These are phyloP conservation scores for Eucalyptus erythrocorys DNA, from an alignment of 345 rosid genomes.

Conservation along the genomic window DNA sequence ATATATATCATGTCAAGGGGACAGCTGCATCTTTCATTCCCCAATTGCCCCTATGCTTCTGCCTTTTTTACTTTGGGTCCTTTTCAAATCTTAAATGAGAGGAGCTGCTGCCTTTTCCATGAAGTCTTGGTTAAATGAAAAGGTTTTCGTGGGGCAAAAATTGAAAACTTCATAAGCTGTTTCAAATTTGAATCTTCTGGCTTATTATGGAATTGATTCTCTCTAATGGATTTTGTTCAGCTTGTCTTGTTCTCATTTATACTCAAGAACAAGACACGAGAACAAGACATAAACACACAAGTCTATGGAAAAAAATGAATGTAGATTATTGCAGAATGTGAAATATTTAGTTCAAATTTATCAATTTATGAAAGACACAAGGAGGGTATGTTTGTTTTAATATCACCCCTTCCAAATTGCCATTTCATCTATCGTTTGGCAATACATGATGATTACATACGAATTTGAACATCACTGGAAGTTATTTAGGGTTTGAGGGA, in stretches of 20 bases:
- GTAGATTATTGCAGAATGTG: neutral
- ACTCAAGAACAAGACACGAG: neutral
- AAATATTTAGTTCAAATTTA: neutral
- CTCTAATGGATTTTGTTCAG: neutral
- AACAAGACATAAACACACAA: neutral
- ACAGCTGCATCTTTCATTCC: neutral
- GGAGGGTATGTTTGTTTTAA: neutral
- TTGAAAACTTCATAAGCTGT: neutral
- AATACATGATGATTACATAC: neutral
- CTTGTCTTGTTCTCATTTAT: neutral
- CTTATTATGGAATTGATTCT: neutral
- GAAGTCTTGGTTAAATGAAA: neutral
- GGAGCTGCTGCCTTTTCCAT: neutral
- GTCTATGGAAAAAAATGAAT: neutral
- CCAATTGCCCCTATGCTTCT: neutral
- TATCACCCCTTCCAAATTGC: neutral
- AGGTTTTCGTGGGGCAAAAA: neutral
- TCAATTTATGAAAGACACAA: neutral
- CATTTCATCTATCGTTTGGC: neutral
- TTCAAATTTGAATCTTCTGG: neutral
- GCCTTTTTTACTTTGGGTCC: neutral
- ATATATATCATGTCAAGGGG: neutral
- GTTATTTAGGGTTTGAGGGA: neutral
- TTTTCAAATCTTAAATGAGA: neutral
- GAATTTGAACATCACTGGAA: neutral